These are phyloP conservation scores for Paramyrothecium sp. DNA, from an alignment of 2,329 filamentous ascomycete genomes.

Conservation along the genomic window DNA sequence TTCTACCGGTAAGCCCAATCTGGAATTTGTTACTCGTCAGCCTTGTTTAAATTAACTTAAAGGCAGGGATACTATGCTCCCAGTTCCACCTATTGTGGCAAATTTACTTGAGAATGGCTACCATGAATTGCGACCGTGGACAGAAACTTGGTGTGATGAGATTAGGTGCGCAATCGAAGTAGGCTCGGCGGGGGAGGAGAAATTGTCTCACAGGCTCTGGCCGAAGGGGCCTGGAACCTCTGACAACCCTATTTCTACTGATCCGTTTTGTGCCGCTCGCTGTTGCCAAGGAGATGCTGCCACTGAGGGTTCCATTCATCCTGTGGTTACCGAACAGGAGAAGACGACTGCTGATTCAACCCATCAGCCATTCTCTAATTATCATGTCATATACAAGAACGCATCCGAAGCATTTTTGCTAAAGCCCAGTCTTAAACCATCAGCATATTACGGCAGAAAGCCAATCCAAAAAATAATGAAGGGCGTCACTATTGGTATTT, in stretches of 20 bases:
- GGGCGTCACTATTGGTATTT: constrained; percentile 77
- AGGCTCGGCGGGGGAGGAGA: constrained; percentile 85
- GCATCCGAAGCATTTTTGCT: constrained; percentile 75
- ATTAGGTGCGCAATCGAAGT: constrained; percentile 87
- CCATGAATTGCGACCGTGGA: constrained; percentile 81
- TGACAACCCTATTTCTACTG: constrained; percentile 40
- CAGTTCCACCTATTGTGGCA: constrained; percentile 79
- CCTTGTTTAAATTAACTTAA: constrained; percentile 12
- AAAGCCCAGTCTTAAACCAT: constrained; percentile 81
- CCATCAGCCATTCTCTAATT: constrained; percentile 64
- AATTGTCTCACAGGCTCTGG: constrained; percentile 83
- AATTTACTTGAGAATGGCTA: constrained; percentile 95
- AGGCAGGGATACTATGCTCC: constrained; percentile 77
- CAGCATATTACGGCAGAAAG: constrained; percentile 76
- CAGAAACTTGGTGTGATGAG: constrained; percentile 89
- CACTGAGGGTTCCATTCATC: constrained; percentile 48
- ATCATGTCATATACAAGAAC: constrained; percentile 86
- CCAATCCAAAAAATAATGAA: constrained; percentile 84
- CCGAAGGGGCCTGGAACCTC: constrained; percentile 47
- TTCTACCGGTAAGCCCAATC: constrained; percentile 68
- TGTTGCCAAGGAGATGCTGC: constrained; percentile 61
- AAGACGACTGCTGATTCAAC: constrained; percentile 37
- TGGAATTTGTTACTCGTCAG: not conserved
- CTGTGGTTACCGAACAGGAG: constrained; percentile 19
- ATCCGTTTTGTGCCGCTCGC: constrained; percentile 58